Base-by-base conservation (phyloP, 2,329 filamentous ascomycete species). In the Penicillium brevicompactum region DNA sequence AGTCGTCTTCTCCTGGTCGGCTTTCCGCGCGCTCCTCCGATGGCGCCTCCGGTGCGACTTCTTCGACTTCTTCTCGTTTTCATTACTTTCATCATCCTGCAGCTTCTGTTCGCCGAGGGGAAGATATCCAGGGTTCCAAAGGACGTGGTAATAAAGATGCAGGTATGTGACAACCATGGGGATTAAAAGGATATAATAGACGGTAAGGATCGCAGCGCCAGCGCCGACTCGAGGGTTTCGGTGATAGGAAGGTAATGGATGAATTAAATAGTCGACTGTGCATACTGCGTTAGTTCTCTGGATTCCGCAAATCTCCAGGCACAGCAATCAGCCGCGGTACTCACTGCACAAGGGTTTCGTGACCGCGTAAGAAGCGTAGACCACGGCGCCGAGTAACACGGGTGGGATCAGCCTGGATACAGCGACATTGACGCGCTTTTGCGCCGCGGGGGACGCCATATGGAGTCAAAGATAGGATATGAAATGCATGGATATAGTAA, bases 151-250 rank as follows among this genome's bases (percentile, higher is more conserved):
- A 41, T 92, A 73, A 9, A 92, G 82, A 59, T 92, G 88, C 18
- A 89, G 68, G 73, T 95, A 97, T 18, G 87, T 82, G 31, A 79
- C 66, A 22, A 87, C 68, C 67, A 91, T 83, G 30, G 88, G 79
- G 14, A 89, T 63, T 43, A 96, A 78, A 51, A 95, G 79, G 50
- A 92, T 49, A 67, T 88, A 89, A 74, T 90, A 92, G 22, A 92
- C 74, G 27, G 86, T 82, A 43, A 96, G 78, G 53, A 96, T 83
- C 11, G 84, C 85, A 55, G 88, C 82, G 41, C 87, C 91, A 30
- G 86, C 76, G 51, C 83, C 81, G 55, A 76, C 68, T 77, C 82
- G 74, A 68, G 74, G 71, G 67, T 70, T 44, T 69, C 66, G 63
- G 66, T 66, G 61, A 63, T 71, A 70, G 56, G 73, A 67, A 50